Conservation (phyloP, 2,329 filamentous ascomycete species). For the Fusarium lateritium region DNA sequence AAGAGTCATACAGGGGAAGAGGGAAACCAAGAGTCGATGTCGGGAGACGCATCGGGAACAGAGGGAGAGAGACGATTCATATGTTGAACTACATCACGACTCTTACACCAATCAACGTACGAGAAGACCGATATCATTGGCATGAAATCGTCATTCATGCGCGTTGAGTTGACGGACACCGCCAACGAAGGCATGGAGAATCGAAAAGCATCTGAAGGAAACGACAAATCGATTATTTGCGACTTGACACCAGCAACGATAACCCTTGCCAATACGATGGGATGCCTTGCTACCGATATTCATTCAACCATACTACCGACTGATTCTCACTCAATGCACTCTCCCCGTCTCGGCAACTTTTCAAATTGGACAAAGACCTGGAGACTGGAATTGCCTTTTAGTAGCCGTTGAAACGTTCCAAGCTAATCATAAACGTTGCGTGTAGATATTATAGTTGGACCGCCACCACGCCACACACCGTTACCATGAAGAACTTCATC, state of each 20-base stretch:
- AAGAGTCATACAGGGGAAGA: neutral
- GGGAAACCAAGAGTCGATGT: neutral
- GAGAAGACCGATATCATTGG: neutral
- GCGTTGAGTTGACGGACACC: neutral
- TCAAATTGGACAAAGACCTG: conserved; percentile 1
- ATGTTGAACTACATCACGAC: neutral
- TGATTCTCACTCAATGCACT: neutral
- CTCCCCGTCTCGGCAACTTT: conserved; percentile 4
- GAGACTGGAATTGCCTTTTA: neutral
- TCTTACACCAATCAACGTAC: neutral
- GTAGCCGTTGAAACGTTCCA: conserved; percentile 15
- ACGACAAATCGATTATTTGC: neutral
- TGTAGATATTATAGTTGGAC: conserved; percentile 37
- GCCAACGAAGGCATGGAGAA: neutral
- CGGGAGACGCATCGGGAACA: conserved; percentile 5
- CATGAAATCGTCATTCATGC: neutral
- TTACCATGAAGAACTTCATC: conserved; percentile 66
- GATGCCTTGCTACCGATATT: neutral
- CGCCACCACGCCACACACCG: conserved; percentile 28
- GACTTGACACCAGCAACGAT: neutral
- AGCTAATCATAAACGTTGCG: conserved; percentile 36
- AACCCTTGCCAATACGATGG: neutral
- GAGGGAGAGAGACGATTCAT: conserved; percentile 10
- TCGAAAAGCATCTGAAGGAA: neutral
- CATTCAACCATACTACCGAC: neutral